A percentile compares a stretch with the other conserved stretches of the same genome.
Conservation (phyloP, 2,329 filamentous ascomycete species). For the Fusarium graminum region DNA sequence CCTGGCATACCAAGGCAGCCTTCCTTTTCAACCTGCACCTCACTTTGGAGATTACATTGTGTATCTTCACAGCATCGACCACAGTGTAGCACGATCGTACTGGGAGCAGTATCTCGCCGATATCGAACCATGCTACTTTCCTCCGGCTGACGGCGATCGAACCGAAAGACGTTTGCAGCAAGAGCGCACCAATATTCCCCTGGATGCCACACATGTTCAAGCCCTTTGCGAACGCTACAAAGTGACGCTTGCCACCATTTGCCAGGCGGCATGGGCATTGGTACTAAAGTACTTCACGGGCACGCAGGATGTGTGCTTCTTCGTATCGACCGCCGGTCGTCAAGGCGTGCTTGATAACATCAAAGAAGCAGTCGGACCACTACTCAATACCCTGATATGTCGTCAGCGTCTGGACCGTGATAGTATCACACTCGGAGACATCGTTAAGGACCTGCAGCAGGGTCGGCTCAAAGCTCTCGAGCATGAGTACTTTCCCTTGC, state of each 20-base stretch:
- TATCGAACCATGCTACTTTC: slow-evolving; percentile 17
- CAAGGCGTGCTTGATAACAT: slow-evolving; percentile 18
- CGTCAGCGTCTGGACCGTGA: slow-evolving; percentile 14
- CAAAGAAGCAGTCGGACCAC: slow-evolving; percentile 18
- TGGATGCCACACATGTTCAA: slow-evolving; percentile 14
- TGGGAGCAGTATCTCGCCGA: slow-evolving; percentile 17
- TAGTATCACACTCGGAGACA: slow-evolving; percentile 15
- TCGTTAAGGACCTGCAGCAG: slow-evolving; percentile 15
- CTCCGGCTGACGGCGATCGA: slow-evolving; percentile 13
- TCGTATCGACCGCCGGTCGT: slow-evolving; percentile 14
- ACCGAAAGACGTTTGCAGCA: slow-evolving; percentile 13
- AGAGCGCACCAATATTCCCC: slow-evolving; percentile 17
- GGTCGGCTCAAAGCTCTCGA: slow-evolving; percentile 18
- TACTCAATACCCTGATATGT: slow-evolving; percentile 19
- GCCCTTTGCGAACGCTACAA: slow-evolving; percentile 14
- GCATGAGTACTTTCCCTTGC: slow-evolving; percentile 17
- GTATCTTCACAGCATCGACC: slow-evolving; percentile 16
- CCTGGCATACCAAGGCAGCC: slow-evolving; percentile 17
- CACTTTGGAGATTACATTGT: slow-evolving; percentile 19
- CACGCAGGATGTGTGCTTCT: slow-evolving; percentile 15
- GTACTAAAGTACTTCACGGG: slow-evolving; percentile 16
- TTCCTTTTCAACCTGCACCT: slow-evolving; percentile 16
- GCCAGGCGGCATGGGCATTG: slow-evolving; percentile 16
- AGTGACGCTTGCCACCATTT: slow-evolving; percentile 18
- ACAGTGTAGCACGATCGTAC: slow-evolving; percentile 16